Evolutionary conservation across 345 rosid species (phyloP), one percentile per base, ranked within the genome.

Genomic region (Euphorbia lathyris): DNA sequence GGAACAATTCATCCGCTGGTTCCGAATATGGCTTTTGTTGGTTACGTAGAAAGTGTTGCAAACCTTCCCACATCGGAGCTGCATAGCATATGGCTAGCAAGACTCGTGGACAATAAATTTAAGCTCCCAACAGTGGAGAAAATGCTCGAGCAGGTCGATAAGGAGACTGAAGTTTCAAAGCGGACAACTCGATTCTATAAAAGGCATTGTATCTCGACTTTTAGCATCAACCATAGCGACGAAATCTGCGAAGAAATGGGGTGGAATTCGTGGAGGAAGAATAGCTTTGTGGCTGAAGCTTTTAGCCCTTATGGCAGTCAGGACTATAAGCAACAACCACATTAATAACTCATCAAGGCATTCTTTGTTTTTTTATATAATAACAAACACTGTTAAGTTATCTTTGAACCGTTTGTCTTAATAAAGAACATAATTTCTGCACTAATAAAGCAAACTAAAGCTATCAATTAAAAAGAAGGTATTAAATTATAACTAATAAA

Each of bases 191-290:
- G 97, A 76, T 93, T 91, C 72, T 88, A 89, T 75, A 83, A 87
- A 70, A 86, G 91, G 74, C 92, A 89, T 53, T 93, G 98, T 82
- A 91, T 91, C 22, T 86, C 98, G 19, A 91, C 98, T 17, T 91
- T 76, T 77, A 93, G 98, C 76, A 93, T 93, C 81, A 87, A 88
- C 62, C 96, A 91, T 71, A 84, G 86, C 0, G 96, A 93, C 70
- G 97, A 87, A 58, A 70, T 93, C 56, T 93, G 97, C 69, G 76
- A 81, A 63, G 97, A 93, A 74, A 88, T 93, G 92, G 96, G 93
- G 9, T 83, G 91, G 86, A 84, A 71, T 57, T 66, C 88, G 50
- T 79, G 86, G 86, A 83, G 98, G 80, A 93, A 93, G 82, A 65
- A 79, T 29, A 88, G 69, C 78, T 78, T 82, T 80, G 51, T 90